These are phyloP conservation scores for Chenopodium quinoa DNA, from an alignment of 148 eudicot species.

Conservation along the genomic window DNA sequence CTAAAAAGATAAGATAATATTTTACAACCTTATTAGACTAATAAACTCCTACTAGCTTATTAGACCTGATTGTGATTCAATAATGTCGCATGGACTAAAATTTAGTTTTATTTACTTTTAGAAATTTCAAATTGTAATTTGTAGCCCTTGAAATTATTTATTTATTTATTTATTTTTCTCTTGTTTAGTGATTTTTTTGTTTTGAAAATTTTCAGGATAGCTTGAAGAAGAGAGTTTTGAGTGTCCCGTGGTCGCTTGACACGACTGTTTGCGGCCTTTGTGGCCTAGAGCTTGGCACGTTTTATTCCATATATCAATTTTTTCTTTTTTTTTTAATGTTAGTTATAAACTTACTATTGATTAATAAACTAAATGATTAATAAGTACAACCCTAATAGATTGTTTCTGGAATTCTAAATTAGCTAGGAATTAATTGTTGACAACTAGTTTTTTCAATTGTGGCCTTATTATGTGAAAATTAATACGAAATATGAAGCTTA, in stretches of 20 bases:
- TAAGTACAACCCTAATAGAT: too few species aligned
- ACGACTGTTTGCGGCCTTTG: not conserved
- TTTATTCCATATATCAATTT: not conserved
- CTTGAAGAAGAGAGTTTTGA: not conserved
- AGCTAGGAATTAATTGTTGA: too few species aligned
- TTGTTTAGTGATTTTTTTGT: not conserved
- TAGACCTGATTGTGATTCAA: too few species aligned
- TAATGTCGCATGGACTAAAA: too few species aligned
- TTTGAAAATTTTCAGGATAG: not conserved
- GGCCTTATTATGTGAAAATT: not conserved
- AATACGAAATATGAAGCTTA: too few species aligned
- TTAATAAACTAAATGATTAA: too few species aligned
- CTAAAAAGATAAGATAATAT: too few species aligned
- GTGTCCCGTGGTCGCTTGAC: not conserved
- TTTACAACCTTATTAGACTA: too few species aligned
- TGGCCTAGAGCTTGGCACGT: not conserved
- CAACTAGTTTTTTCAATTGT: too few species aligned
- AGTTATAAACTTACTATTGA: not conserved
- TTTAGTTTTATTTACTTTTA: not conserved
- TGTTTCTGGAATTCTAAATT: too few species aligned
- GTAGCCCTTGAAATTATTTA: not conserved
- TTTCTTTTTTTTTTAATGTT: too few species aligned
- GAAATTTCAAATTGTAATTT: not conserved
- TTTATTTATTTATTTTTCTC: not conserved
- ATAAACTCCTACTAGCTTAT: too few species aligned